Percentiles rank a stretch among this genome's conserved stretches.
phyloP scores from a whole-genome alignment of 345 rosid species.

The Salix purpurea region DNA sequence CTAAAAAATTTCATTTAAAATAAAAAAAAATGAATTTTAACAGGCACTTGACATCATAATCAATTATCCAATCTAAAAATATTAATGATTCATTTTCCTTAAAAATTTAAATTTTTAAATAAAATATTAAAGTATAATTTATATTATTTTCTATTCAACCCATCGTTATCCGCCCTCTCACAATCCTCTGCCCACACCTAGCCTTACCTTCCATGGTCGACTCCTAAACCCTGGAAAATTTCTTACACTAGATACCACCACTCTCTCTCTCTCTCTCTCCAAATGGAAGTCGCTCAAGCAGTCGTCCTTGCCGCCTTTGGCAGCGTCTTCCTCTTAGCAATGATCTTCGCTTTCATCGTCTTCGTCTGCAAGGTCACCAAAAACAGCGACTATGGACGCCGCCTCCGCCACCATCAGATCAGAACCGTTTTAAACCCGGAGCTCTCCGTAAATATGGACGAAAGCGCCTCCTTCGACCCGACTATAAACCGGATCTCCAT shows the following conservation, averaged over 20 bases:
- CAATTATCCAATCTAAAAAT: no score
- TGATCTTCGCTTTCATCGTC: conserved; percentile 22
- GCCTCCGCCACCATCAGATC: neutral
- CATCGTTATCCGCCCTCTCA: conserved; percentile 2
- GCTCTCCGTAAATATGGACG: conserved; percentile 18
- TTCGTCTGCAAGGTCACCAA: conserved; percentile 23
- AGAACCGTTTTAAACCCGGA: conserved; percentile 18
- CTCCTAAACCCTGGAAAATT: conserved; percentile 14
- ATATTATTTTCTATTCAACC: neutral
- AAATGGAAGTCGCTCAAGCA: conserved; percentile 11
- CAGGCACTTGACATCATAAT: no score
- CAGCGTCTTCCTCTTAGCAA: conserved; percentile 24
- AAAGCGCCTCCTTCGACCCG: conserved; percentile 60
- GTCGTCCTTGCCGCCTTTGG: conserved; percentile 23
- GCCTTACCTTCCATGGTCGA: neutral
- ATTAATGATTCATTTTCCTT: no score
- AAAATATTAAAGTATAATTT: no score
- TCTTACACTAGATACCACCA: neutral
- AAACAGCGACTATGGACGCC: neutral
- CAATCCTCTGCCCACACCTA: conserved; percentile 1
- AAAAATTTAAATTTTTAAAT: no score
- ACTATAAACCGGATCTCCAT: conserved; percentile 53
- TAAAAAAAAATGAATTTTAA: no score
- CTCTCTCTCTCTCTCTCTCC: neutral
- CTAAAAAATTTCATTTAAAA: no score